These are phyloP conservation scores for Cladosporium sphaerospermum DNA, from an alignment of 2,329 filamentous ascomycete genomes.

Conservation along the genomic window DNA sequence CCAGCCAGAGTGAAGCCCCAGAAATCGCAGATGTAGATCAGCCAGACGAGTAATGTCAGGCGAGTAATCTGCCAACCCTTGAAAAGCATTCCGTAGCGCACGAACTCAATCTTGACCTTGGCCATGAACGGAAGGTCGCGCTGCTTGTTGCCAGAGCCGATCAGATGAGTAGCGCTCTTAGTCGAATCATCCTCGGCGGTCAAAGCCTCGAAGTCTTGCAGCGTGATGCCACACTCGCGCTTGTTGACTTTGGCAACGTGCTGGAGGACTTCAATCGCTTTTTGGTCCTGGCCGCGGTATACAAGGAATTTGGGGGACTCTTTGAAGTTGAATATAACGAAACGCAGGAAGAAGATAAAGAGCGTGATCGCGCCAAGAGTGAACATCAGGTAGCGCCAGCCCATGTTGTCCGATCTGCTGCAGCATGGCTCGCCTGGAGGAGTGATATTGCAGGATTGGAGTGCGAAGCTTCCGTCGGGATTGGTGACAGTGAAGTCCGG, in stretches of 20 bases:
- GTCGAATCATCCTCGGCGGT: constrained; percentile 27
- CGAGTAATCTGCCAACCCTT: constrained; percentile 36
- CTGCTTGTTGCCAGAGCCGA: constrained; percentile 30
- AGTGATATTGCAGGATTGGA: constrained; percentile 40
- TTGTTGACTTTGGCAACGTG: constrained; percentile 40
- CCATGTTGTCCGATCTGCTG: constrained; percentile 35
- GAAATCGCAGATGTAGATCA: constrained; percentile 48
- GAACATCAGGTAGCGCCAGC: constrained; percentile 41
- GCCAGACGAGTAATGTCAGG: constrained; percentile 44
- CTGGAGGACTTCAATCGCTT: constrained; percentile 43
- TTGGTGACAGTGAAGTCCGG: constrained; percentile 39
- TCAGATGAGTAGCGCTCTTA: constrained; percentile 23
- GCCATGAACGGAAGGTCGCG: constrained; percentile 22
- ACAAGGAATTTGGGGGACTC: constrained; percentile 58
- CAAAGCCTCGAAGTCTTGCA: constrained; percentile 33
- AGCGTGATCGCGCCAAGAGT: constrained; percentile 37
- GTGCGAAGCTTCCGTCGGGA: constrained; percentile 30
- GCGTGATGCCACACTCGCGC: constrained; percentile 28
- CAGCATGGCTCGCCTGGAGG: constrained; percentile 32
- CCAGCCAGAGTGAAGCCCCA: constrained; percentile 46
- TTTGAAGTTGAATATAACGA: constrained; percentile 49
- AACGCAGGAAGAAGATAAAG: constrained; percentile 45
- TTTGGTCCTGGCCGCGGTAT: constrained; percentile 46
- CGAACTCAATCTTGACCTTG: constrained; percentile 36
- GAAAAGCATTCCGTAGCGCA: constrained; percentile 43